A percentile compares a stretch with the other conserved stretches of the same genome.
Conservation (phyloP, 257 asterid species). For the Hygrophila difformis region DNA sequence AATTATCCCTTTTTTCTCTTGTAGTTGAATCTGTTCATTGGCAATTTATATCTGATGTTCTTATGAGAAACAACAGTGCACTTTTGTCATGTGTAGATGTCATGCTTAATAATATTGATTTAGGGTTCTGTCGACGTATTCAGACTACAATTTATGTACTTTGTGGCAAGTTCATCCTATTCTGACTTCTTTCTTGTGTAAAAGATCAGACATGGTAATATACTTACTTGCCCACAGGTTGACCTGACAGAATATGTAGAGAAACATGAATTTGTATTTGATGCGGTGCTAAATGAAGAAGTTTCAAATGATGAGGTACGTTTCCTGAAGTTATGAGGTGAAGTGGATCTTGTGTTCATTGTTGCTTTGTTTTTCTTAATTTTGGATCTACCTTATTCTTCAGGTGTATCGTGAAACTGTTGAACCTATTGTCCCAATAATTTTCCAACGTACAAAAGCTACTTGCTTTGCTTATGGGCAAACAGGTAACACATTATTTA, state of each 20-base stretch:
- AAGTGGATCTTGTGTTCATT: constrained; percentile 5
- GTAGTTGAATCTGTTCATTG: neutral
- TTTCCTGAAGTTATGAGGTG: constrained; percentile 7
- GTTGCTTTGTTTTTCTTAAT: constrained; percentile 8
- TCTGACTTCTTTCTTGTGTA: too few species aligned
- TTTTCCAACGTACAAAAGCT: constrained; percentile 88
- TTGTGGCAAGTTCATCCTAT: too few species aligned
- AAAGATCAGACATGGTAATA: too few species aligned
- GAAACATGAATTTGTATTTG: constrained; percentile 97
- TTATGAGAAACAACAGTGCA: neutral
- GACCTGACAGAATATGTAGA: constrained; percentile 92
- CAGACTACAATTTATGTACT: too few species aligned
- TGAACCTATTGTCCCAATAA: constrained; percentile 83
- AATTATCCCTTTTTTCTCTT: neutral
- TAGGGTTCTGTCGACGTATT: too few species aligned
- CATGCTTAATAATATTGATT: too few species aligned
- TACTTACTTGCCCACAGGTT: constrained; percentile 46
- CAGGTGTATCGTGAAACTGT: constrained; percentile 79
- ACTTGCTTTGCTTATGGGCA: constrained; percentile 96
- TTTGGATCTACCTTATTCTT: neutral
- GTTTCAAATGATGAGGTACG: constrained; percentile 96
- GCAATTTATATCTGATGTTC: neutral
- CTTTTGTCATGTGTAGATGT: constrained; percentile 1
- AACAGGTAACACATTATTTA: constrained; percentile 71
- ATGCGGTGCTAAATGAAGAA: constrained; percentile 95